Evolutionary conservation across 257 asterid species (phyloP), one percentile per base, ranked within the genome.

Genomic region (Leonotis leonurus): DNA sequence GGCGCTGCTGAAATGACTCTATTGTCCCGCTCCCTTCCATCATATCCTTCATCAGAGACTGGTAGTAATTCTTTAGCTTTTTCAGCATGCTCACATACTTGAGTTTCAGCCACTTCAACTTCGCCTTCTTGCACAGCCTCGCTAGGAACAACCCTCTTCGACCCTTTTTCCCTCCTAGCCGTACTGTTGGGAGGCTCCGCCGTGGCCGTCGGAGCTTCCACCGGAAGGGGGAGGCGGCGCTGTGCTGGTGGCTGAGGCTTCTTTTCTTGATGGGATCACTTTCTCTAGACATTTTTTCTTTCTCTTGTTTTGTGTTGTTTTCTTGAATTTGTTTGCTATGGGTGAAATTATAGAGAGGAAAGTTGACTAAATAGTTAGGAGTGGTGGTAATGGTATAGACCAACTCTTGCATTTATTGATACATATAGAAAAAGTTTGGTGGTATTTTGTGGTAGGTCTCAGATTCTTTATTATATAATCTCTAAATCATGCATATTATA

Each of bases 1-100:
- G 12, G 32, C 87, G 75, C 56, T 85, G 95, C 0, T 83, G 95
- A 65, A 73, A 83, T 1, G 90, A 46, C 49, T 83, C 82, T 2
- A 81, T 25, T n/a, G 84, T 36, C 20, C 74, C 67, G 14, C 79
- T 64, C 9, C 81, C 87, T 24, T 73, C 82, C 1, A 68, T 29
- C 45, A 87, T 5, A 3, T 87, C 97, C 56, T 74, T 70, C 50
- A 79, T 46, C 0, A 78, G 4, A 1, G 76, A 54, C 0, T 60
- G 51, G 57, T 83, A 90, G 49, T 69, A 77, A 1, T 65, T 74
- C 68, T 75, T 87, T 25, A 90, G 51, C 12, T 75, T 81, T 36
- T 75, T 87, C 6, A 87, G 32, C 83, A 85, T 59, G 60, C 60
- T 3, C 22, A 56, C 1, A 14, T 78, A 77, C 65, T 80, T 79